Evolutionary conservation across 2,329 filamentous ascomycete species (phyloP).

Genomic region (Alternaria metachromatica): DNA sequence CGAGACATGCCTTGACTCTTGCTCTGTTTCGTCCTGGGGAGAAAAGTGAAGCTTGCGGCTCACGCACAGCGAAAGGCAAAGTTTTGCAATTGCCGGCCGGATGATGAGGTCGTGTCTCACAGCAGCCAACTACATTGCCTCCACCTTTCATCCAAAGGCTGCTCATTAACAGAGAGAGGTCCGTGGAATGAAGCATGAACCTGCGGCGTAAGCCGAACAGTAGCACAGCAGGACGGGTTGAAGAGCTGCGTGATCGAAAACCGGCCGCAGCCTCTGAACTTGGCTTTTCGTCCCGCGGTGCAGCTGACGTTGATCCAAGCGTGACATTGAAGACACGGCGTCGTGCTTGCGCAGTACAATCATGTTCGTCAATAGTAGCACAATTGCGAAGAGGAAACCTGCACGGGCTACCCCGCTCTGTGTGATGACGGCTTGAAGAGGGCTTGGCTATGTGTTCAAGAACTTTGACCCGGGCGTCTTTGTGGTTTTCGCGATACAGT

Average conservation of each 20-base stretch:
- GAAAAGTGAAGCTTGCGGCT: constrained; percentile 1
- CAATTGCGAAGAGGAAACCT: constrained; percentile 5
- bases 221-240: constrained; percentile 1
- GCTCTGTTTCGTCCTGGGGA: not conserved
- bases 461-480: not conserved
- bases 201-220: constrained; percentile 1
- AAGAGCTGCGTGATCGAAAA: constrained; percentile 11
- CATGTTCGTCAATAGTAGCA: constrained; percentile 14
- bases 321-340: constrained; percentile 10
- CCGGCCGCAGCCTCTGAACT: not conserved
- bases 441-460: constrained; percentile 1
- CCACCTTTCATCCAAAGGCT: not conserved
- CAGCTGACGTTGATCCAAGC: constrained; percentile 20
- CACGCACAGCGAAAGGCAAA: not conserved
- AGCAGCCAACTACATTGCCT: not conserved
- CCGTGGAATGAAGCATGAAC: not conserved
- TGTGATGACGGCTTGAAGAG: constrained; percentile 2
- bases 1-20: not conserved
- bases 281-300: constrained; percentile 5
- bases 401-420: constrained; percentile 11
- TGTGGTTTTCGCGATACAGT: not conserved
- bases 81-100: not conserved
- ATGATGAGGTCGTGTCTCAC: not conserved
- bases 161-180: not conserved
- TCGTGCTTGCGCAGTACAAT: constrained; percentile 4